Percentiles rank a stretch among this genome's conserved stretches.
Evolutionary conservation across 1,284 basidiomycete species (phyloP).

Genomic region (Puccinia brachypodii): DNA sequence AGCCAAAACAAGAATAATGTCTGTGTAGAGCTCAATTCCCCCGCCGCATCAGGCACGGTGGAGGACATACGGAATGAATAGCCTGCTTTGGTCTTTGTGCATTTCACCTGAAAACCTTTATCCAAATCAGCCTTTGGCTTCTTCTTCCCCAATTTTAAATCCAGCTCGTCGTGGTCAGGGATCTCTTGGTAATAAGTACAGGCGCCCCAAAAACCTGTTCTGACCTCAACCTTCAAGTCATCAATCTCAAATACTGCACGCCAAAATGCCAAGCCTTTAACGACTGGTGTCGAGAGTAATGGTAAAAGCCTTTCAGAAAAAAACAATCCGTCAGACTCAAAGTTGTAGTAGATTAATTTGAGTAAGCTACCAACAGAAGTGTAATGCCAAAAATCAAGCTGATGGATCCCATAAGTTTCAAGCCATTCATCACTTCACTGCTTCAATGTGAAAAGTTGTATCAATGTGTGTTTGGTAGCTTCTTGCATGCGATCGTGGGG

Average conservation of each 20-base stretch:
- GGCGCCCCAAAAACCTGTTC: conserved; percentile 35
- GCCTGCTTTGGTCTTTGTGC: conserved; percentile 32
- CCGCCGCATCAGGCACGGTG: conserved; percentile 31
- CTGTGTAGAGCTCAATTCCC: conserved; percentile 28
- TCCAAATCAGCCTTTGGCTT: not conserved
- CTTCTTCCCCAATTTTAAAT: not conserved
- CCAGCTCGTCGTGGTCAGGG: not conserved
- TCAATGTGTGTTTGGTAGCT: not conserved
- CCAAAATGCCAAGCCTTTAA: conserved; percentile 39
- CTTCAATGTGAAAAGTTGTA: not conserved
- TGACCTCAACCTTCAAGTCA: conserved; percentile 22
- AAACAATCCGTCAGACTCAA: not conserved
- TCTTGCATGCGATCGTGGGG: not conserved
- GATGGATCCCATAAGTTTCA: conserved; percentile 30
- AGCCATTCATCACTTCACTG: conserved; percentile 9
- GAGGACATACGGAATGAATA: conserved; percentile 40
- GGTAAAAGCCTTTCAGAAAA: conserved; percentile 31
- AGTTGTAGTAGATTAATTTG: not conserved
- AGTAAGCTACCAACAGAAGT: not conserved
- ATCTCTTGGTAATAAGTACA: conserved; percentile 28
- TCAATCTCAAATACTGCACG: conserved; percentile 32
- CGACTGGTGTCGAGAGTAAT: conserved; percentile 31
- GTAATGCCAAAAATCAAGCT: conserved; percentile 16
- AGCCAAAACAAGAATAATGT: conserved; percentile 44
- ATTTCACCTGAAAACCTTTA: not conserved